phyloP scores from a whole-genome alignment of 176 grass and related monocot genomes.

The Otatea glauca region DNA sequence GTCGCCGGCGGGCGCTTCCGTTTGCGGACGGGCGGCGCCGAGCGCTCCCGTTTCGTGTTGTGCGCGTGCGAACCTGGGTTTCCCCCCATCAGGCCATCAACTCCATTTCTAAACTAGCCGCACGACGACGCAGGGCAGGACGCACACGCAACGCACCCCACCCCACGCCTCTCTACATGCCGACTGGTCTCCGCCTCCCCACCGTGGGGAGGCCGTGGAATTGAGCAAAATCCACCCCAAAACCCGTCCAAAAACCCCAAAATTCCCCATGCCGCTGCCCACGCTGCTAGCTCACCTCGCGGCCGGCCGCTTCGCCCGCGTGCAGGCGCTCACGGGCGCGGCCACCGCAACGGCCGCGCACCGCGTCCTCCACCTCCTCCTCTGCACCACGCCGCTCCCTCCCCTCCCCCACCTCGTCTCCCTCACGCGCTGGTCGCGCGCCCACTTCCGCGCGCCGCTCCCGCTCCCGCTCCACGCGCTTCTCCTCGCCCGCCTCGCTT shows the following conservation, averaged over 20 bases:
- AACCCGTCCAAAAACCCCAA: no score
- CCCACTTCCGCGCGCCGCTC: constrained; percentile 58
- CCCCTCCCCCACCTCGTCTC: constrained; percentile 51
- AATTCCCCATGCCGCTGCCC: constrained; percentile 30
- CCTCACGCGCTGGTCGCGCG: constrained; percentile 62
- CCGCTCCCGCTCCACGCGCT: constrained; percentile 66
- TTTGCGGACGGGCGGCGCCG: no score
- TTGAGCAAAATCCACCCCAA: no score
- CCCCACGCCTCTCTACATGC: no score
- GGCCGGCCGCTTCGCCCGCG: constrained; percentile 43
- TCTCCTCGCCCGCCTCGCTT: constrained; percentile 72
- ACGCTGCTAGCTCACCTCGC: constrained; percentile 54
- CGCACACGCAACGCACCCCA: no score
- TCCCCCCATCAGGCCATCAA: not conserved
- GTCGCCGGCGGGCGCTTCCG: no score
- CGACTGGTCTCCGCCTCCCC: no score
- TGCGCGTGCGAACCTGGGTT: no score
- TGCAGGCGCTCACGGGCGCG: constrained; percentile 54
- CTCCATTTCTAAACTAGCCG: no score
- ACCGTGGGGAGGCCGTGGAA: no score
- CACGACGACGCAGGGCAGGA: no score
- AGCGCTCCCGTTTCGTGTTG: no score
- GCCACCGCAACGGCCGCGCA: constrained; percentile 49
- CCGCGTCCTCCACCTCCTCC: constrained; percentile 58
- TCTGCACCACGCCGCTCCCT: constrained; percentile 43